Evolutionary conservation across 805 yeast species (phyloP).

Genomic region (Candida pseudofarinosa): DNA sequence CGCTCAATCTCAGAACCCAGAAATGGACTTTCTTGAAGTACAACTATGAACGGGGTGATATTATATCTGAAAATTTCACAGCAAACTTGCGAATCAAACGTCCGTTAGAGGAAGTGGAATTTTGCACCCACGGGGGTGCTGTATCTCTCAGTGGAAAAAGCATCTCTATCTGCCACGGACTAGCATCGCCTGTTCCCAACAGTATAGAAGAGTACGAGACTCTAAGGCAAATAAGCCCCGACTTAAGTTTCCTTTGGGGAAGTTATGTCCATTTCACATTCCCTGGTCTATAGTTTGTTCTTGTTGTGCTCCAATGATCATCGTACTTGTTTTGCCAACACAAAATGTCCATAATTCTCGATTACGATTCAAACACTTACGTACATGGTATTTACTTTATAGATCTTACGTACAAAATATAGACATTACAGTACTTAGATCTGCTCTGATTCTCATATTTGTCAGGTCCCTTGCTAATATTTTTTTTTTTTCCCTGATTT

Average conservation of each 20-base stretch:
- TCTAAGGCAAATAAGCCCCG: constrained; percentile 14
- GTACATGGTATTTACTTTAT: no score
- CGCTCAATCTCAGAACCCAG: constrained; percentile 35
- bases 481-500: neutral
- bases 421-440: no score
- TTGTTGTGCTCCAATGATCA: neutral
- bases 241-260: constrained; percentile 27
- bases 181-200: constrained; percentile 29
- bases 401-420: no score
- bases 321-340: no score
- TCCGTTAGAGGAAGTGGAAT: constrained; percentile 23
- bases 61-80: constrained; percentile 18
- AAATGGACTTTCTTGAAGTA: constrained; percentile 38
- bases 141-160: constrained; percentile 31
- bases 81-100: constrained; percentile 15
- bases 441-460: no score
- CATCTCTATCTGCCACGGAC: constrained; percentile 36
- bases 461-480: no score
- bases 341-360: no score
- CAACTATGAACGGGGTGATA: constrained; percentile 26
- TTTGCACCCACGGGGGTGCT: constrained; percentile 28
- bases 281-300: constrained; percentile 27
- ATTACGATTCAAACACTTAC: no score
- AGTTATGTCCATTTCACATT: constrained; percentile 32
- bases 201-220: constrained; percentile 21